Evolutionary conservation across 192 early-diverging fungal species (phyloP).

Genomic region (Podila verticillata): DNA sequence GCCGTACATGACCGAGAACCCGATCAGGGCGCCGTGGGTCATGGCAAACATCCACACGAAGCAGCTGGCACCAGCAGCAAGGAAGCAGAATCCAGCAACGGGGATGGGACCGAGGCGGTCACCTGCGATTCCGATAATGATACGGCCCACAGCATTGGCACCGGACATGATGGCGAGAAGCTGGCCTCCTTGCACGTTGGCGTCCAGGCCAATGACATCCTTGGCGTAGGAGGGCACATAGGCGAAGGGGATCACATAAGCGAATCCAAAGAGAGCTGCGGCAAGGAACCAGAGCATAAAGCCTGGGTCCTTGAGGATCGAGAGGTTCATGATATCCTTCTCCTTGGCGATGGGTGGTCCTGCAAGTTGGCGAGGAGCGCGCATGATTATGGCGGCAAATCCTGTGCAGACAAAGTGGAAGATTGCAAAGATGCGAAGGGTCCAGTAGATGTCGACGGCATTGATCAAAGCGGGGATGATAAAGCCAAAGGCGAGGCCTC

Average conservation of each 20-base stretch:
- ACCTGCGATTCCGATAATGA: conserved; percentile 41
- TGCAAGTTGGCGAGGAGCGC: conserved; percentile 23
- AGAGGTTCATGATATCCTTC: conserved; percentile 22
- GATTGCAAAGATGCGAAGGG: conserved; percentile 31
- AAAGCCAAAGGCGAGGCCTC: conserved; percentile 33
- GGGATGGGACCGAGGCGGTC: conserved; percentile 43
- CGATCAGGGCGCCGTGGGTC: conserved; percentile 10
- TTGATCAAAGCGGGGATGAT: conserved; percentile 43
- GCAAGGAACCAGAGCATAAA: conserved; percentile 30
- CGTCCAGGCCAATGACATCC: conserved; percentile 22
- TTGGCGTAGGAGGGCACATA: conserved; percentile 34
- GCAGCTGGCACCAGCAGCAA: conserved; percentile 23
- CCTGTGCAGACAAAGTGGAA: conserved; percentile 41
- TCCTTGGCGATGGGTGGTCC: conserved; percentile 10
- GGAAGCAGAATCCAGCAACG: conserved; percentile 21
- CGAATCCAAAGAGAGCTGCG: conserved; percentile 22
- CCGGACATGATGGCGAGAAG: conserved; percentile 50
- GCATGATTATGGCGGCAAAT: conserved; percentile 43
- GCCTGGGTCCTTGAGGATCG: conserved; percentile 17
- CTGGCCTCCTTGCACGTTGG: conserved; percentile 42
- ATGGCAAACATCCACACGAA: conserved; percentile 42
- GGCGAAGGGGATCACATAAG: conserved; percentile 23
- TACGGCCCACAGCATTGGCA: conserved; percentile 41
- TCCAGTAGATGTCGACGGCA: conserved; percentile 33
- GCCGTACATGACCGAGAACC: conserved; percentile 25